Evolutionary conservation across 2,329 filamentous ascomycete genomes (phyloP).

Genomic region (Lachnellula willkommii): DNA sequence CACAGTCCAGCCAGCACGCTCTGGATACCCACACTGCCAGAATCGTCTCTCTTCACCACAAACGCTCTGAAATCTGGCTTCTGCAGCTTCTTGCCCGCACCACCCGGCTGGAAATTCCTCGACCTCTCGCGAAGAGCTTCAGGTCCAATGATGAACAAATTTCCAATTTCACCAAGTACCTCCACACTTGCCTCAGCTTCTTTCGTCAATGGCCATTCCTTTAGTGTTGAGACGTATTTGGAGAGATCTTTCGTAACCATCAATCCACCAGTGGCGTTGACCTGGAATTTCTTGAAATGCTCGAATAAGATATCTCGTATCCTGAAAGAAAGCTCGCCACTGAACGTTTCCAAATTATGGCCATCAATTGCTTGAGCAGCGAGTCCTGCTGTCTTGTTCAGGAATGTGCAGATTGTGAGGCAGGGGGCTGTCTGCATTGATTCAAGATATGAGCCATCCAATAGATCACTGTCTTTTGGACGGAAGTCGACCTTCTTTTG

Average conservation of each 20-base stretch:
- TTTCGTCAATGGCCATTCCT: constrained; percentile 71
- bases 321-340: constrained; percentile 75
- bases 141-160: constrained; percentile 86
- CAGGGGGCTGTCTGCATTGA: constrained; percentile 84
- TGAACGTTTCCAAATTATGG: constrained; percentile 75
- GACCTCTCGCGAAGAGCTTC: constrained; percentile 70
- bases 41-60: constrained; percentile 80
- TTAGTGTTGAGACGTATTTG: constrained; percentile 81
- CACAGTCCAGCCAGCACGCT: constrained; percentile 58
- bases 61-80: constrained; percentile 76
- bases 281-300: constrained; percentile 90
- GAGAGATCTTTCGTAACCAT: constrained; percentile 96
- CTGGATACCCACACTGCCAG: constrained; percentile 73
- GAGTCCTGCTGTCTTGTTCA: constrained; percentile 60
- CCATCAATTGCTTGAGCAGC: constrained; percentile 70
- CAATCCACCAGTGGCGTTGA: constrained; percentile 87
- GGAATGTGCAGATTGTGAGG: constrained; percentile 72
- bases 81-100: constrained; percentile 48
- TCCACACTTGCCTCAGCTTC: constrained; percentile 69
- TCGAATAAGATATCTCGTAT: constrained; percentile 76
- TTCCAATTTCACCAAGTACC: constrained; percentile 86
- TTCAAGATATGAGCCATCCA: constrained; percentile 50
- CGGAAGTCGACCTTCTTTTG: constrained; percentile 69
- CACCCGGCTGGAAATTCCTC: constrained; percentile 47
- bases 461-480: constrained; percentile 58